Conservation (phyloP, 345 rosid genomes). For the Kandelia obovata region DNA sequence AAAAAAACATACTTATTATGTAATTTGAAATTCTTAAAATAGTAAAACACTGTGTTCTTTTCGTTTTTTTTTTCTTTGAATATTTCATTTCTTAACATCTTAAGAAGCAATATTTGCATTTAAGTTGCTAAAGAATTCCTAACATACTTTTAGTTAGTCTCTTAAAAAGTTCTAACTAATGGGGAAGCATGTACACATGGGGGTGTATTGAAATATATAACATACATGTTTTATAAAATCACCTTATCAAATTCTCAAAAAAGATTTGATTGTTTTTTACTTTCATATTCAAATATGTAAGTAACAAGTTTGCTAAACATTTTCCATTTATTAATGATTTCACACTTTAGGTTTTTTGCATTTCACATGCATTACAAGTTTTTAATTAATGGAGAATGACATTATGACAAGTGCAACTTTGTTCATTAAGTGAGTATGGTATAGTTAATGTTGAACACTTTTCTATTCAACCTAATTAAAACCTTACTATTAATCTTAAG, state of each 20-base stretch:
- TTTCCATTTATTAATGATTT: not conserved
- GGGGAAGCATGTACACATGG: no score
- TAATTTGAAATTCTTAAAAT: no score
- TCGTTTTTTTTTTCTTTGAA: no score
- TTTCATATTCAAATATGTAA: not conserved
- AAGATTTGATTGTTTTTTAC: not conserved
- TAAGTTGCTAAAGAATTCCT: not conserved
- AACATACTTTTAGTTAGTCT: not conserved
- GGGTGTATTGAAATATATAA: no score
- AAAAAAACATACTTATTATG: no score
- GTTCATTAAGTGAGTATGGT: conserved; percentile 21
- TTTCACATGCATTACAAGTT: conserved; percentile 25
- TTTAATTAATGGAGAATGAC: conserved; percentile 30
- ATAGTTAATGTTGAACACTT: conserved; percentile 15
- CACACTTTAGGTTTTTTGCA: not conserved
- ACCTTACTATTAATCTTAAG: conserved; percentile 6
- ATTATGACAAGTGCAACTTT: conserved; percentile 24
- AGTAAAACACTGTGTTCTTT: no score
- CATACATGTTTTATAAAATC: no score
- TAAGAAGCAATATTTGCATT: no score
- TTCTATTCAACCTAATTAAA: conserved; percentile 19
- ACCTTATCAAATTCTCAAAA: not conserved
- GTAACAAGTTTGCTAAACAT: not conserved
- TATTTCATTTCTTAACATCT: no score
- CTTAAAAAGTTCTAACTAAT: not conserved